phyloP scores from a whole-genome alignment of 305 asterid species.

The Coffea humblotiana region DNA sequence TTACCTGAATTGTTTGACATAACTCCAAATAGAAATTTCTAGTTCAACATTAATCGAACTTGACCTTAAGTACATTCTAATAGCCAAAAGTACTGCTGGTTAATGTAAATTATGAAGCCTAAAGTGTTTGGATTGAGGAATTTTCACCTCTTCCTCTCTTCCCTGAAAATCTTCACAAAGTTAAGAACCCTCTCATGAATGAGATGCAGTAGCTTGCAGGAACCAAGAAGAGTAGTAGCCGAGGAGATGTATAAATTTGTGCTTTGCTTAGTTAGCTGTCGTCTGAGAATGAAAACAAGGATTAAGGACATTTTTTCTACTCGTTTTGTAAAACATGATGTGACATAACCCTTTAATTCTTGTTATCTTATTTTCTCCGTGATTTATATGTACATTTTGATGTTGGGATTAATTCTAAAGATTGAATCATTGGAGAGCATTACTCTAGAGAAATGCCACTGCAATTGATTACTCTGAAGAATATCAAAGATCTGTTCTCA shows the following conservation, averaged over 20 bases:
- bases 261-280: background rate
- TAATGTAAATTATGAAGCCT: background rate
- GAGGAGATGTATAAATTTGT: background rate
- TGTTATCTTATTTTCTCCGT: background rate
- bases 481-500: background rate
- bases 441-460: background rate
- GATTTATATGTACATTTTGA: background rate
- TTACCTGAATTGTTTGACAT: background rate
- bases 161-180: background rate
- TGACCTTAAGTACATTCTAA: background rate
- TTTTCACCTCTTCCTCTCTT: background rate
- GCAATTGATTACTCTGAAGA: background rate
- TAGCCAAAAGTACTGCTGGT: no score
- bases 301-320: no score
- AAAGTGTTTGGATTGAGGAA: background rate
- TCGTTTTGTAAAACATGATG: background rate
- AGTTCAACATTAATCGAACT: background rate
- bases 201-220: background rate
- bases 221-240: background rate
- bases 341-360: background rate
- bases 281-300: background rate
- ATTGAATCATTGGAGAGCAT: background rate
- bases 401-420: no score
- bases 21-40: background rate
- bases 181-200: background rate